phyloP scores from a whole-genome alignment of 164 flowering plant genomes.

The Vitis rupestris region DNA sequence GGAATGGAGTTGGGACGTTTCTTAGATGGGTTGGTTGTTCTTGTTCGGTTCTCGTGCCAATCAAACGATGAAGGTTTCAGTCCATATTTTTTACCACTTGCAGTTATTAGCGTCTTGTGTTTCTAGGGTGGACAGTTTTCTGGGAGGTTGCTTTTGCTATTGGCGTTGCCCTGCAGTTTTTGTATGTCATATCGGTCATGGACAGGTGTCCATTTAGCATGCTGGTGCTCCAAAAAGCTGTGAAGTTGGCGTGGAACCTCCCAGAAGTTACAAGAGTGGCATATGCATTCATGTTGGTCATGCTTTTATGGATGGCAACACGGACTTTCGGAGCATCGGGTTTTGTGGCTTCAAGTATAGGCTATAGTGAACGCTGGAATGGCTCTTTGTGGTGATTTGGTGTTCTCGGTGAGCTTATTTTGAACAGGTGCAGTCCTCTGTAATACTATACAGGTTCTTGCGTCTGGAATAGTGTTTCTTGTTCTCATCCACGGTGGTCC shows the following conservation, averaged over 20 bases:
- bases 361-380: constrained; percentile 75
- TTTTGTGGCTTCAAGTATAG: constrained; percentile 84
- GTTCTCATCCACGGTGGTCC: constrained; percentile 86
- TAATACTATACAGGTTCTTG: constrained; percentile 89
- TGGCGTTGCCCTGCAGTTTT: constrained; percentile 79
- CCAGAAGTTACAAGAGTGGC: constrained; percentile 84
- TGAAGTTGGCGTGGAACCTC: constrained; percentile 83
- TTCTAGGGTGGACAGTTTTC: constrained; percentile 77
- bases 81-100: constrained; percentile 86
- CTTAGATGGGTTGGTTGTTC: constrained; percentile 86
- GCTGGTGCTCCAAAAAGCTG: constrained; percentile 88
- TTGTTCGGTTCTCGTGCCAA: constrained; percentile 76
- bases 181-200: constrained; percentile 88
- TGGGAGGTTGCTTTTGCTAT: constrained; percentile 86
- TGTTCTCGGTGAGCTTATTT: constrained; percentile 91
- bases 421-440: constrained; percentile 99
- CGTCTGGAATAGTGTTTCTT: constrained; percentile 95
- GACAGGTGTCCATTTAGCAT: constrained; percentile 99
- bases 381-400: constrained; percentile 99
- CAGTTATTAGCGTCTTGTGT: constrained; percentile 84
- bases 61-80: constrained; percentile 87
- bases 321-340: constrained; percentile 99
- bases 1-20: constrained; percentile 50
- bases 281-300: constrained; percentile 72
- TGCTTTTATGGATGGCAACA: constrained; percentile 88